These are phyloP conservation scores for Fusarium temperatum DNA, from an alignment of 2,329 filamentous ascomycete genomes.

Conservation along the genomic window DNA sequence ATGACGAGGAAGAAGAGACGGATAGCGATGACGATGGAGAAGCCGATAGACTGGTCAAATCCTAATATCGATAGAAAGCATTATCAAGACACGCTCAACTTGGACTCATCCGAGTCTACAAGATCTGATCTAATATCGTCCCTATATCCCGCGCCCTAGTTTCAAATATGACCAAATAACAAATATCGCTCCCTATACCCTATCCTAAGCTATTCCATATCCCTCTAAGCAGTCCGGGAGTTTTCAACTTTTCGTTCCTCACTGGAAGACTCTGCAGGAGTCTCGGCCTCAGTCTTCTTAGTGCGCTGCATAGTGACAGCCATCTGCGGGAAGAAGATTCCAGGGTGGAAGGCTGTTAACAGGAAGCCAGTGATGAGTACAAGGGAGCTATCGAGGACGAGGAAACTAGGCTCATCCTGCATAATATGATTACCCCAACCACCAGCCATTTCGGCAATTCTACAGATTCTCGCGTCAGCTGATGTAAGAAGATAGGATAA, in stretches of 20 bases:
- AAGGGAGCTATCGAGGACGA: slow-evolving; percentile 64
- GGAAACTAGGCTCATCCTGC: slow-evolving; percentile 68
- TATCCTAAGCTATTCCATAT: not conserved
- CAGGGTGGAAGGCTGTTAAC: slow-evolving; percentile 63
- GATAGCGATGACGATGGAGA: slow-evolving; percentile 58
- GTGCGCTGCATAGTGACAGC: slow-evolving; percentile 42
- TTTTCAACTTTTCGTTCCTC: slow-evolving; percentile 40
- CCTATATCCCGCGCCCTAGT: not conserved
- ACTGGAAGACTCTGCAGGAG: slow-evolving; percentile 40
- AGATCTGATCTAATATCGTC: slow-evolving; percentile 10
- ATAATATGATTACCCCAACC: slow-evolving; percentile 72
- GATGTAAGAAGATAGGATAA: not conserved
- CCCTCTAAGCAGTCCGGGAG: slow-evolving; percentile 19
- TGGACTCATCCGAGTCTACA: slow-evolving; percentile 14
- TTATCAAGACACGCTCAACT: slow-evolving; percentile 8
- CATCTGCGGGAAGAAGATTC: slow-evolving; percentile 66
- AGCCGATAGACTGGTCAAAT: slow-evolving; percentile 55
- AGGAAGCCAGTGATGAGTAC: slow-evolving; percentile 59
- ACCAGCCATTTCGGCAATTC: slow-evolving; percentile 70
- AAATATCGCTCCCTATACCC: not conserved
- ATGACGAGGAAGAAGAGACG: slow-evolving; percentile 61
- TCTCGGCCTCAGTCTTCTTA: slow-evolving; percentile 36
- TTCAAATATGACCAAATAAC: not conserved
- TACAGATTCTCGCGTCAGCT: slow-evolving; percentile 40
- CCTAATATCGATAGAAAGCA: slow-evolving; percentile 40